Evolutionary conservation across 2,329 filamentous ascomycete species (phyloP).

Genomic region (Penicillium sp.): DNA sequence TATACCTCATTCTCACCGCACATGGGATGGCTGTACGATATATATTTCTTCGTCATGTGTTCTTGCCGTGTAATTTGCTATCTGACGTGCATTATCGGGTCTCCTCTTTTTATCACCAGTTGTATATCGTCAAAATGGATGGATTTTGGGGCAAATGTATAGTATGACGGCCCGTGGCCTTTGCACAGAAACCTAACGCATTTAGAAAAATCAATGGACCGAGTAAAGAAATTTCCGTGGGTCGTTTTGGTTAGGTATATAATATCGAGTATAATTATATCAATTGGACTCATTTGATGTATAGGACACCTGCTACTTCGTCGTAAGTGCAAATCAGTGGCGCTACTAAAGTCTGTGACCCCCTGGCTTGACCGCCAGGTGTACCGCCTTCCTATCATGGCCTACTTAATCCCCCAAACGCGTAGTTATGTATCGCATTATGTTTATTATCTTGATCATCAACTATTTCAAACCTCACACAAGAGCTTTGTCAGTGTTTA

Average conservation of each 20-base stretch:
- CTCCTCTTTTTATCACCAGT: slow-evolving; percentile 16
- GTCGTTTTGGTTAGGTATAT: too few relatives aligned
- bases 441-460: too few relatives aligned
- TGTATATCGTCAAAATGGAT: slow-evolving; percentile 19
- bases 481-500: too few relatives aligned
- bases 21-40: slow-evolving; percentile 27
- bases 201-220: background rate
- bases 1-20: slow-evolving; percentile 21
- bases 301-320: background rate
- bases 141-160: slow-evolving; percentile 22
- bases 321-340: background rate
- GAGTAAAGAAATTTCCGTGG: background rate
- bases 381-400: too few relatives aligned
- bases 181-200: slow-evolving; percentile 15
- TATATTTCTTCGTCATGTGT: slow-evolving; percentile 17
- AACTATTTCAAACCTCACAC: too few relatives aligned
- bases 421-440: too few relatives aligned
- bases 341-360: too few relatives aligned
- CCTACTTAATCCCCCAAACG: too few relatives aligned
- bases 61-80: slow-evolving; percentile 15
- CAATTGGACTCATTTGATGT: background rate
- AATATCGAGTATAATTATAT: too few relatives aligned
- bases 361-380: too few relatives aligned
- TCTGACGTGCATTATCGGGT: slow-evolving; percentile 7
- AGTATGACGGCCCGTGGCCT: slow-evolving; percentile 22